Evolutionary conservation across 2,329 filamentous ascomycete genomes (phyloP), one percentile per base, ranked within the genome.

Genomic region (Pyricularia sp.): DNA sequence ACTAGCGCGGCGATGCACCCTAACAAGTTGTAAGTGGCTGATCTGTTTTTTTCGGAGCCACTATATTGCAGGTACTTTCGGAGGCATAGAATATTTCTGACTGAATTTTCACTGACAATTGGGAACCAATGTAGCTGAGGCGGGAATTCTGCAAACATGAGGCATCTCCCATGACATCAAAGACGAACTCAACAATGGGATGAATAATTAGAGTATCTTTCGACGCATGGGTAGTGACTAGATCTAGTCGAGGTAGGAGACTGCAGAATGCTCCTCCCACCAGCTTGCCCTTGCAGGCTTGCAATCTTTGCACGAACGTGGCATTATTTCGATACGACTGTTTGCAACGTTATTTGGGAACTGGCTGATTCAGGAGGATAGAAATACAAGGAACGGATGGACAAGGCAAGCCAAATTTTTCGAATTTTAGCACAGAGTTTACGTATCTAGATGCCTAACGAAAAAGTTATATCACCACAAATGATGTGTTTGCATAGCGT

Each of bases 1-100:
- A 91, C 89, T 66, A 86, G 87, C 68, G 85, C 85, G 35, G 85
- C 85, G 40, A 80, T 83, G 66, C 79, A 79, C 62, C 85, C 86
- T 66, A 93, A 91, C 83, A 92, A 93, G 82, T 85, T 96, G 83
- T 96, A 87, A 86, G 82, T 82, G 24, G 55, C 55, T 28, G 24
- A 24, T 59, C 19, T 59, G 22, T 26, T 7, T 59, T 59, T 59
- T 59, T 59, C 28, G 55, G 24, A 30, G 55, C 55, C 24, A 26
- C 55, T 59, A 16, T 59, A 24, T 12, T 59, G 55, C 55, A 59
- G 55, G 55, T 59, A 28, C 26, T 28, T 28, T 19, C 7, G 55
- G 55, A 16, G 22, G 28, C 55, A 30, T 28, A 26, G 24, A 19
- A 30, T 5, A 3, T 28, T 26, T 28, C 30, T 9, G 8, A 59